Evolutionary conservation across 768 basidiomycete species (phyloP).

Genomic region (Russula compacta): DNA sequence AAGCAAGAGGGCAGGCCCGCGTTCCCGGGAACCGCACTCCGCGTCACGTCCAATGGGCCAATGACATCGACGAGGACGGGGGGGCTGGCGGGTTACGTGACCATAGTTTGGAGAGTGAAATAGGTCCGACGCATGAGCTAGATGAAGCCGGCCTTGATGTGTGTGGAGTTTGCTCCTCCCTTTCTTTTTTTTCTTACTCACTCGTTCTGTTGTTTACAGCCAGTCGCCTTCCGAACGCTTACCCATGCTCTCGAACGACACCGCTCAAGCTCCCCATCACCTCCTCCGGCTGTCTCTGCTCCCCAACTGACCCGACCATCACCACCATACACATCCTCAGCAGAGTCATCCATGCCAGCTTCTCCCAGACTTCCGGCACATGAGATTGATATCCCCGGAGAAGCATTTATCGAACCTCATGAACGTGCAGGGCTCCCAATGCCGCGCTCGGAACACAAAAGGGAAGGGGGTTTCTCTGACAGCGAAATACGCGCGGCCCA

Average conservation of each 20-base stretch:
- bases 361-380: background rate
- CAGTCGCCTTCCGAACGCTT: constrained; percentile 40
- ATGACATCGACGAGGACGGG: background rate
- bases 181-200: constrained; percentile 7
- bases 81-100: background rate
- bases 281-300: constrained; percentile 11
- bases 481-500: constrained; percentile 30
- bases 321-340: constrained; percentile 1
- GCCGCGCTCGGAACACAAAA: constrained; percentile 25
- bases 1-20: background rate
- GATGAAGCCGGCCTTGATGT: constrained; percentile 51
- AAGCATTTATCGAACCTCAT: constrained; percentile 48
- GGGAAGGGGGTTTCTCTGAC: background rate
- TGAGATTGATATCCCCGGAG: constrained; percentile 35
- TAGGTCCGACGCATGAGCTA: constrained; percentile 31
- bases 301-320: background rate
- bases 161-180: constrained; percentile 20
- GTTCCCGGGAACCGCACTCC: constrained; percentile 13
- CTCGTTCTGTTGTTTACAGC: constrained; percentile 26
- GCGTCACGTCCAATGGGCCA: constrained; percentile 20
- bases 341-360: constrained; percentile 13
- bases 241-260: constrained; percentile 46
- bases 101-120: background rate
- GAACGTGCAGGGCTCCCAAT: constrained; percentile 60
- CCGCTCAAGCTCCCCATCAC: constrained; percentile 24